Base-by-base conservation (phyloP, 73 alveolate species). In the Breviolum minutum region DNA sequence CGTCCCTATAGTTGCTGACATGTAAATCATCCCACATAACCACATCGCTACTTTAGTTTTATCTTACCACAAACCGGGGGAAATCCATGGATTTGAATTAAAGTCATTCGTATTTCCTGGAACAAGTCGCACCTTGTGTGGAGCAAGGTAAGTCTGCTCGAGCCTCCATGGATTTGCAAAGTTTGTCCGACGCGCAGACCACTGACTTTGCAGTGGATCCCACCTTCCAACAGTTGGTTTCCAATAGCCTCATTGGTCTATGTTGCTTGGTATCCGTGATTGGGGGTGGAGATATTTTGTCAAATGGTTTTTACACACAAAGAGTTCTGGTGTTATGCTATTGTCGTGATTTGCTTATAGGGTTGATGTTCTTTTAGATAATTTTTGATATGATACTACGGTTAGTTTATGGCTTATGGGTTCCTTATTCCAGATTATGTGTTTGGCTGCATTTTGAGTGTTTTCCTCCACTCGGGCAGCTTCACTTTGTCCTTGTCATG, bases 141-240 rank as follows among this genome's bases (percentile, higher is more conserved):
- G 87, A 14, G 22, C 68, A 6, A 79, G 87, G 87, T 71, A 92
- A 92, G 71, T 92, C 98, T 26, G 89, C 98, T 27, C 69, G 98
- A 10, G 98, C 98, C 77, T 92, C 98, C 60, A 92, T 92, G 98
- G 98, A 92, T 32, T 64, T 92, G 81, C 74, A 73, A 89, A 27
- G 64, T n/a, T 80, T 92, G 61, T 92, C 98, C 9, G 98, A 92
- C n/a, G 89, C 98, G 29, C 90, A 92, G 81, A 60, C 87, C 77
- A 76, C 89, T 22, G 89, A 92, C 90, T 76, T 76, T 27, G 71
- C 64, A 40, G 89, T 92, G 62, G 98, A 92, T 40, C 90, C 87
- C 12, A 92, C 98, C 40, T 60, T 92, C 87, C 98, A 92, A 84
- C 98, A 92, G 90, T 79, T 92, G 63, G 32, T 92, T 79, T 92